These are phyloP conservation scores for Rhododendron henanense DNA, from an alignment of 148 eudicot genomes.

Conservation along the genomic window DNA sequence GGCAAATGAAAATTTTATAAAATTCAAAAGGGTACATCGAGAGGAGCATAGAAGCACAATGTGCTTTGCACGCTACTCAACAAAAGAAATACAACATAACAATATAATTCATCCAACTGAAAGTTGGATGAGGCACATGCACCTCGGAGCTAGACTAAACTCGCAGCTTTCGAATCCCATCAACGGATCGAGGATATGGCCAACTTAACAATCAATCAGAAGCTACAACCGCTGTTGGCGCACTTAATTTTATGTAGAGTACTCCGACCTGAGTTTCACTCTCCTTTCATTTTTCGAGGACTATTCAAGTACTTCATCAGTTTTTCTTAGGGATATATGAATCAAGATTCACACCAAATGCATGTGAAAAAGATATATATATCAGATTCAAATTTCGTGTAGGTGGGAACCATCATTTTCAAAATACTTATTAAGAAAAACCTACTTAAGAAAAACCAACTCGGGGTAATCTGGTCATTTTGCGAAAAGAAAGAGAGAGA, in stretches of 20 bases:
- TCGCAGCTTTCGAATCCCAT: too few relatives aligned
- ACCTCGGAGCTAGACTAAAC: too few relatives aligned
- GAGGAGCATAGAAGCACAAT: too few relatives aligned
- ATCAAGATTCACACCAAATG: not conserved
- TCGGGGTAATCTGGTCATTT: constrained; percentile 1
- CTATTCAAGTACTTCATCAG: not conserved
- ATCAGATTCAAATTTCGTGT: not conserved
- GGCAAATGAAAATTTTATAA: too few relatives aligned
- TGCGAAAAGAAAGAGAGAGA: not conserved
- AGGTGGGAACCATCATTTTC: not conserved
- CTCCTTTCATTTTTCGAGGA: not conserved
- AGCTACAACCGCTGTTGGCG: too few relatives aligned
- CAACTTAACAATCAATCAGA: too few relatives aligned
- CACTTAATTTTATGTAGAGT: not conserved
- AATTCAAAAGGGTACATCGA: too few relatives aligned
- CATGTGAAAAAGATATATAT: not conserved
- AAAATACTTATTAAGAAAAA: not conserved
- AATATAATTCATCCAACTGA: too few relatives aligned
- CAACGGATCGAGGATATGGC: too few relatives aligned
- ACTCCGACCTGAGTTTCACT: not conserved
- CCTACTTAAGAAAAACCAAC: not conserved
- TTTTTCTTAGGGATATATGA: not conserved
- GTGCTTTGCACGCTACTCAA: too few relatives aligned
- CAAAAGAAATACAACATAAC: too few relatives aligned
- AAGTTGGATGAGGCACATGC: too few relatives aligned